Evolutionary conservation across 495 filamentous ascomycete species (phyloP), one percentile per base, ranked within the genome.

Genomic region (Penicillium atrosanguineum): DNA sequence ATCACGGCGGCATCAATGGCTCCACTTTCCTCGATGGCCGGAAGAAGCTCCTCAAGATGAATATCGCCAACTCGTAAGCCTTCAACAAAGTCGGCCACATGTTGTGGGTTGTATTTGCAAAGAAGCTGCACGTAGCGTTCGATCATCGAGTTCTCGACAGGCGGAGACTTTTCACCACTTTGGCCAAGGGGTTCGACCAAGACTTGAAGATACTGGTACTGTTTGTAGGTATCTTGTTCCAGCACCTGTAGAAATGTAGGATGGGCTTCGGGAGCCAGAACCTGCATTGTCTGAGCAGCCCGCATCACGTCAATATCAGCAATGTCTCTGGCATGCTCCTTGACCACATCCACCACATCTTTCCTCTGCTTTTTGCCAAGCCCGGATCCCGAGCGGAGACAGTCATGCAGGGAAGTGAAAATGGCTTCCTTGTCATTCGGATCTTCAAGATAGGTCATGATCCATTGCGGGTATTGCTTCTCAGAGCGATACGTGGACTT

Each of bases 1-100:
- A 95, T 83, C 21, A 98, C 89, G 2, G 91, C 93, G 12, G 93
- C 94, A 74, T 98, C 95, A 38, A 98, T 83, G 15, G 91, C 90
- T 2, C 91, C 94, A 50, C 85, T 89, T 46, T 85, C 81, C 65
- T 98, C 94, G 76, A 98, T 89, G 1, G 84, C 81, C 4, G 94
- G 91, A 11, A 98, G 75, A 6, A 98, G 77, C 58, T 87, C 82
- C 18, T 91, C 88, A 0, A 98, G 79, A 12, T 86, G 82, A 29
- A 98, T 73, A 60, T 97, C 88, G 12, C 87, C 85, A 7, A 89
- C 85, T 49, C 88, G 87, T 12, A 97, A 77, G 6, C 83, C 67
- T 50, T 87, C 86, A 28, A 97, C 86, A 67, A 90, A 98, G 44
- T 87, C 83, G 3, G 90, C 88, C 8, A 98, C 92, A 64, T 94